Base-by-base conservation (phyloP, 1,139 yeast genomes). In the Taphrina confusa region DNA sequence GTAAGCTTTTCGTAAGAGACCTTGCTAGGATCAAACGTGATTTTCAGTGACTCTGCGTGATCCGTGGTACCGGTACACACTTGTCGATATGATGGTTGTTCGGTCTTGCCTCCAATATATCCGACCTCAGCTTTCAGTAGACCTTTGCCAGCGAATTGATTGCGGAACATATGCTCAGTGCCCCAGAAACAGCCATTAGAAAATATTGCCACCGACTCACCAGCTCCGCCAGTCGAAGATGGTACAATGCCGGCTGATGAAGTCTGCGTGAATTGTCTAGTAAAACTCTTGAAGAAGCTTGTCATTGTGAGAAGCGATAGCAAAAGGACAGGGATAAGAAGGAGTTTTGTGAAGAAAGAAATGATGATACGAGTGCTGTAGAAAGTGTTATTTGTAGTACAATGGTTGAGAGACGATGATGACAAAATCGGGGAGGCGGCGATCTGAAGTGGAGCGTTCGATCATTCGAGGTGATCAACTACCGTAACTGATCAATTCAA, bases 101-200 rank as follows among this genome's bases (percentile, higher is more conserved):
- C 67, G 6, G 44, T 16, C 23, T 49, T 57, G 20, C 97, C 97
- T 65, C 95, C 95, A 61, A 95, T 88, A 72, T 85, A 92, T 1
- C 97, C 98, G 11, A 91, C 97, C 69, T 81, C 83, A 57, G 84
- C 78, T 70, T 87, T 96, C 14, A 85, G 71, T 22, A 91, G 73
- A 1, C 91, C 91, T 69, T 81, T 83, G 61, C 74, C 78, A 60
- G 73, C 69, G 66, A 82, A 86, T 65, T 86, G 80, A 70, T 86
- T 86, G 64, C 84, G 76, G 75, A 82, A 90, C 39, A 91, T 83
- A 68, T 86, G 85, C 70, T 92, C 97, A 11, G 87, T 89, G 18
- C 87, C 58, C 58, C 97, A 91, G 77, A 90, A 92, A 71, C 98
- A 91, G 2, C 94, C 94, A 1, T 87, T 90, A 0, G 88, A 91